Conservation (phyloP, 2,329 filamentous ascomycete species). For the Trichoderma sp. region DNA sequence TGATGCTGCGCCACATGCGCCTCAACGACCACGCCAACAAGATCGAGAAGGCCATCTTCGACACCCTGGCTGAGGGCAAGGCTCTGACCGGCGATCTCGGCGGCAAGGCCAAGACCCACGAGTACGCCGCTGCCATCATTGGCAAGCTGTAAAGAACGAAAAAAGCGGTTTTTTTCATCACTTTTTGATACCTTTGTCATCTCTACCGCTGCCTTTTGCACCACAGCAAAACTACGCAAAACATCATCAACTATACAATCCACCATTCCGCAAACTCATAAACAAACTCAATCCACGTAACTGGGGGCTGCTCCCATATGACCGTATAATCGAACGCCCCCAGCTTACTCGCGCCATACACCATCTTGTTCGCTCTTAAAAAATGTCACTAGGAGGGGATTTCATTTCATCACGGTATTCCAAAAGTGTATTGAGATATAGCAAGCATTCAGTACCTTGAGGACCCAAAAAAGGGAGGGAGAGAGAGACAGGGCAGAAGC, state of each 20-base stretch:
- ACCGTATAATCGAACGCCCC: neutral
- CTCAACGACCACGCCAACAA: constrained; percentile 78
- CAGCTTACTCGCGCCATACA: neutral
- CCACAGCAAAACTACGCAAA: neutral
- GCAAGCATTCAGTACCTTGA: constrained; percentile 16
- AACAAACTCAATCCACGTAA: neutral
- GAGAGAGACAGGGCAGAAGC: neutral
- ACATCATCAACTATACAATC: neutral
- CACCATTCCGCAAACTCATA: neutral
- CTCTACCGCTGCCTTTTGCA: neutral
- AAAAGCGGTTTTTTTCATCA: neutral
- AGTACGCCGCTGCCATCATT: constrained; percentile 94
- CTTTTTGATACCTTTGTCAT: constrained; percentile 2
- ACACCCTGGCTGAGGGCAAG: constrained; percentile 95
- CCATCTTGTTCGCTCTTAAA: neutral
- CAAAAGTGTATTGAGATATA: constrained; percentile 13
- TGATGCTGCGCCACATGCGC: constrained; percentile 99
- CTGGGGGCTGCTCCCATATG: neutral
- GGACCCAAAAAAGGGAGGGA: neutral
- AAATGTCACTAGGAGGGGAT: neutral
- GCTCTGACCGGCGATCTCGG: constrained; percentile 92
- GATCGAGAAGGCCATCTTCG: constrained; percentile 95
- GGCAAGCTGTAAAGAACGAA: constrained; percentile 54
- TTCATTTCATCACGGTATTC: neutral
- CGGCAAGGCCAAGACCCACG: constrained; percentile 91